These are phyloP conservation scores for Pyrenochaeta sp. DNA, from an alignment of 2,329 filamentous ascomycete species.

Conservation along the genomic window DNA sequence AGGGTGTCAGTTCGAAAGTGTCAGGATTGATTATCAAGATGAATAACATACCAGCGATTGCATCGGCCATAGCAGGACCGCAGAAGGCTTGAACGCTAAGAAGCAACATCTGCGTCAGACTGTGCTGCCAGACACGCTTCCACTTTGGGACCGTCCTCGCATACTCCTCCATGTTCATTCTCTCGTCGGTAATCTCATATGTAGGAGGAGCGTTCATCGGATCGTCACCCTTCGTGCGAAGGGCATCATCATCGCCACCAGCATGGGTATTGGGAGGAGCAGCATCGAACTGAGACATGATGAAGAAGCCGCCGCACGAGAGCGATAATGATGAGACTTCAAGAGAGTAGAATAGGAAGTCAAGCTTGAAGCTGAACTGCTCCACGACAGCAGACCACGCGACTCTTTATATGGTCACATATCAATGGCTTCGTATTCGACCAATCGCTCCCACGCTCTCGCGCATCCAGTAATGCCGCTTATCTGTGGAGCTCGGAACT, in stretches of 20 bases:
- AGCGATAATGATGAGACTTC: neutral
- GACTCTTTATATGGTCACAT: conserved; percentile 26
- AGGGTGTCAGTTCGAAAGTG: neutral
- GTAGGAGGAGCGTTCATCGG: conserved; percentile 30
- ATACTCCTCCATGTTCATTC: conserved; percentile 51
- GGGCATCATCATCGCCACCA: conserved; percentile 40
- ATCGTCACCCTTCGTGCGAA: conserved; percentile 36
- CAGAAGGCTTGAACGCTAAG: conserved; percentile 57
- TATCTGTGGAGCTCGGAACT: conserved; percentile 30
- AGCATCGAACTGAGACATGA: conserved; percentile 42
- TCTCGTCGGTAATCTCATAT: conserved; percentile 33
- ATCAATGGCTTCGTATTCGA: conserved; percentile 2
- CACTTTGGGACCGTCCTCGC: conserved; percentile 48
- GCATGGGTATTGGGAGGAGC: conserved; percentile 45
- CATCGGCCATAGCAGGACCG: conserved; percentile 42
- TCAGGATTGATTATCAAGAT: neutral
- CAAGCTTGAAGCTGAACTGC: conserved; percentile 11
- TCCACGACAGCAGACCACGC: conserved; percentile 2
- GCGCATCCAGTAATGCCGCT: conserved; percentile 13
- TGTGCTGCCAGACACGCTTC: conserved; percentile 58
- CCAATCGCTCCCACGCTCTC: conserved; percentile 11
- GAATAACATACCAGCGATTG: conserved; percentile 34
- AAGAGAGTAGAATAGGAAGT: neutral
- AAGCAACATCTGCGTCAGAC: conserved; percentile 60
- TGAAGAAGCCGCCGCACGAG: neutral